These are phyloP conservation scores for Dimocarpus longan DNA, from an alignment of 345 rosid genomes.

Conservation along the genomic window DNA sequence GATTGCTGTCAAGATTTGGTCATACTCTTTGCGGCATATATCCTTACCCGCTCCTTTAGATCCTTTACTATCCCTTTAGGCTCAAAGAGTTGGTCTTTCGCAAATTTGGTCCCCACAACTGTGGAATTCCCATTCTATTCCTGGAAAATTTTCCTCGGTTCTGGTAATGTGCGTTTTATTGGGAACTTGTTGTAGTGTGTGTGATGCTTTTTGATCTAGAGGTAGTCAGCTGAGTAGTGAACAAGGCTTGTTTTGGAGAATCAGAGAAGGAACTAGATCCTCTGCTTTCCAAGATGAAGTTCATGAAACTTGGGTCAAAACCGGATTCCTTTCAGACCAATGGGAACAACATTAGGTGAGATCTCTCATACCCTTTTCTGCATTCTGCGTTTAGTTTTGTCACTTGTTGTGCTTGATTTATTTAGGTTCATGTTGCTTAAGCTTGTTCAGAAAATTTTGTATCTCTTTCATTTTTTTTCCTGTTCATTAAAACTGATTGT, in stretches of 20 bases:
- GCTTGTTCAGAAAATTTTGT: slow-evolving; percentile 6
- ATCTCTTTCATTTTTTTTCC: slow-evolving; percentile 3
- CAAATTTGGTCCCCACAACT: slow-evolving; percentile 68
- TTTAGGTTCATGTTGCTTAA: slow-evolving; percentile 12
- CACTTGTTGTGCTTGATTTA: slow-evolving; percentile 14
- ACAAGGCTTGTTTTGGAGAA: slow-evolving; percentile 20
- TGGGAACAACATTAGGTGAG: slow-evolving; percentile 51
- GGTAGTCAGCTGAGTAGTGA: slow-evolving; percentile 30
- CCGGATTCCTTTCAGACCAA: slow-evolving; percentile 68
- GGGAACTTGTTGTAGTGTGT: slow-evolving; percentile 35
- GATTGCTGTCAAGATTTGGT: slow-evolving; percentile 66
- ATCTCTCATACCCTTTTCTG: slow-evolving; percentile 11
- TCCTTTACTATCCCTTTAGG: slow-evolving; percentile 48
- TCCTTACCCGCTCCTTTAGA: slow-evolving; percentile 41
- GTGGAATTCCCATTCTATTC: slow-evolving; percentile 47
- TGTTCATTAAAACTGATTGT: slow-evolving; percentile 14
- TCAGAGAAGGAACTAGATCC: slow-evolving; percentile 22
- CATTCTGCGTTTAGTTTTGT: slow-evolving; percentile 4
- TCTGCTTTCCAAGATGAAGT: slow-evolving; percentile 67
- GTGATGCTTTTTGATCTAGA: slow-evolving; percentile 28
- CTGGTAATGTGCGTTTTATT: slow-evolving; percentile 37
- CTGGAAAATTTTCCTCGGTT: slow-evolving; percentile 34
- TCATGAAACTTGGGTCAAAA: slow-evolving; percentile 93
- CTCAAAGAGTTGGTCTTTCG: slow-evolving; percentile 45
- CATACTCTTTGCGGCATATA: slow-evolving; percentile 35